Evolutionary conservation across 768 basidiomycete species (phyloP), one percentile per base, ranked within the genome.

Genomic region (Agaricus sinodeliciosus): DNA sequence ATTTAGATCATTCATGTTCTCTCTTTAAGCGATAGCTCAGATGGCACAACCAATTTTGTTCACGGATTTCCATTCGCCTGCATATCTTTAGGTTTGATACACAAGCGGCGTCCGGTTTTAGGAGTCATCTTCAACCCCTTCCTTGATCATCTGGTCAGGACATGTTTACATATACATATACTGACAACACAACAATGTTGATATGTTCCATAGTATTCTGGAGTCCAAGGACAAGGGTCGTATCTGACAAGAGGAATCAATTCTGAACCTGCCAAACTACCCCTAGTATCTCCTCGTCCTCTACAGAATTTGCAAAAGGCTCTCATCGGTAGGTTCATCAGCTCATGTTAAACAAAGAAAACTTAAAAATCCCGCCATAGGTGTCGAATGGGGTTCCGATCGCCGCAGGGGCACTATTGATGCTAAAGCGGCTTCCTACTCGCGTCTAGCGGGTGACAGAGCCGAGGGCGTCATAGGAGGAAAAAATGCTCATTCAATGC

Each of bases 61-160:
- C 87, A 90, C 59, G 84, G 85, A 35, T 90, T 94, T 64, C 91
- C 92, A 8, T 88, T 85, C 66, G 88, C 82, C 25, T 93, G 90
- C 67, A 88, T 94, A 65, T 96, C 94, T 15, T 80, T 98, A 48
- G 94, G 94, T 6, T 74, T 98, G 60, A 85, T 94, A 56, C 85
- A 89, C 71, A 76, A 85, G 54, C 84, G 84, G 57, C 75, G 80
- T 6, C 91, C 94, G 1, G 78, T 94, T 6, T 75, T 96, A 15
- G 94, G 94, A 1, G 93, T 98, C 37, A 85, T 97, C 56, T 95
- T 84, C 72, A 94, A 94, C 63, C 94, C 94, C 0, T 94, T 93
- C 77, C 77, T 94, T 49, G 80, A 91, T 57, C 82, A 94, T 48
- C 75, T 95, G 49, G 87, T 88, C 51, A 58, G 77, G 60, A 31